These are phyloP conservation scores for Russula virescens DNA, from an alignment of 768 basidiomycete genomes.

Conservation along the genomic window DNA sequence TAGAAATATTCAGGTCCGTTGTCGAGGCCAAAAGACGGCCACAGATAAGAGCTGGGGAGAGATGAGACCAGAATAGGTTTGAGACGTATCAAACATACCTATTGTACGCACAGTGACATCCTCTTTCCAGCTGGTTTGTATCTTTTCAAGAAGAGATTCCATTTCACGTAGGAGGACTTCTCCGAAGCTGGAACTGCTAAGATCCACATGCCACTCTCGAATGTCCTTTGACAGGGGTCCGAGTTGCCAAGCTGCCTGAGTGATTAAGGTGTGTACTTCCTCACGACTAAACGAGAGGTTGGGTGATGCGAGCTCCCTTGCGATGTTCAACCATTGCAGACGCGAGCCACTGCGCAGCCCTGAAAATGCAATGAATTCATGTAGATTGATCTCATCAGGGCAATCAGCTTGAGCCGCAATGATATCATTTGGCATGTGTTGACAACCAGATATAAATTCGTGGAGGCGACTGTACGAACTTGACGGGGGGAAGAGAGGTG, in stretches of 20 bases:
- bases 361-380: constrained; percentile 44
- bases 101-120: constrained; percentile 8
- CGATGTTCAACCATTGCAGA: constrained; percentile 48
- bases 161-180: constrained; percentile 34
- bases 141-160: constrained; percentile 30
- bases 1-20: not conserved
- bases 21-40: constrained; percentile 4
- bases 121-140: constrained; percentile 39
- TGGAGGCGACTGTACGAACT: not conserved
- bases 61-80: not conserved
- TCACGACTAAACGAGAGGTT: constrained; percentile 35
- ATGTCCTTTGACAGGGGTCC: constrained; percentile 27
- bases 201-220: constrained; percentile 38
- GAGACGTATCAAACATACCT: not conserved
- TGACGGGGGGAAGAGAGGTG: not conserved
- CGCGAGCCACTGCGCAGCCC: constrained; percentile 39
- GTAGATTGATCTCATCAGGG: constrained; percentile 35
- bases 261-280: constrained; percentile 39
- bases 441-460: not conserved
- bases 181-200: constrained; percentile 33
- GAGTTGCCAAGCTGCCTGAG: constrained; percentile 41
- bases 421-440: constrained; percentile 35
- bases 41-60: not conserved
- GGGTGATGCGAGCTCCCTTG: constrained; percentile 39
- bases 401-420: constrained; percentile 39